Evolutionary conservation across 345 rosid species (phyloP).

Genomic region (Durio zibethinus): DNA sequence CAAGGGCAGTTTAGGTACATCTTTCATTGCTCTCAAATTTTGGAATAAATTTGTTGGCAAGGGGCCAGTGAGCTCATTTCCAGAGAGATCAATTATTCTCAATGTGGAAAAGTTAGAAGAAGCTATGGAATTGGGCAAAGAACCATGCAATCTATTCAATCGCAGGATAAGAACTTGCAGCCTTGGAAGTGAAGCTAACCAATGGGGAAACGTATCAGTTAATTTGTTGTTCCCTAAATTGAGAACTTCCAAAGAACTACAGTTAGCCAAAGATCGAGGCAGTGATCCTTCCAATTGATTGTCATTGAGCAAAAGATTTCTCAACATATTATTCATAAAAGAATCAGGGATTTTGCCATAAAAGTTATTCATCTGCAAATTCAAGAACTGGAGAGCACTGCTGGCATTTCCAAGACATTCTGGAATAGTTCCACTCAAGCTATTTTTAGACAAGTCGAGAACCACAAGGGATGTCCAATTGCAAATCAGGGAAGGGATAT

Average conservation of each 20-base stretch:
- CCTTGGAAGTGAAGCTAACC: conserved; percentile 11
- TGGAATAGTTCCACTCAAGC: conserved; percentile 19
- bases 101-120: not conserved
- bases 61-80: not conserved
- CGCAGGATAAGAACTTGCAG: not conserved
- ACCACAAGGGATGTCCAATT: not conserved
- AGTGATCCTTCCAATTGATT: conserved; percentile 19
- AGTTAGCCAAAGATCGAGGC: conserved; percentile 16
- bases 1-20: not conserved
- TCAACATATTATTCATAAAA: not conserved
- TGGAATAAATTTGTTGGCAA: not conserved
- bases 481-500: conserved; percentile 19
- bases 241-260: conserved; percentile 10
- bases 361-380: conserved; percentile 21
- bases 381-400: not conserved
- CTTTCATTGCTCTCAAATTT: conserved; percentile 4
- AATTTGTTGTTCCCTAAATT: conserved; percentile 20
- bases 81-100: not conserved
- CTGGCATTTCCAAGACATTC: not conserved
- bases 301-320: not conserved
- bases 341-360: conserved; percentile 15
- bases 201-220: conserved; percentile 18
- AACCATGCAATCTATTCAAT: conserved; percentile 17
- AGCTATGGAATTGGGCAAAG: not conserved
- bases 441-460: conserved; percentile 19